Evolutionary conservation across 2,329 filamentous ascomycete genomes (phyloP).

Genomic region (Aurifilum marmelostoma): DNA sequence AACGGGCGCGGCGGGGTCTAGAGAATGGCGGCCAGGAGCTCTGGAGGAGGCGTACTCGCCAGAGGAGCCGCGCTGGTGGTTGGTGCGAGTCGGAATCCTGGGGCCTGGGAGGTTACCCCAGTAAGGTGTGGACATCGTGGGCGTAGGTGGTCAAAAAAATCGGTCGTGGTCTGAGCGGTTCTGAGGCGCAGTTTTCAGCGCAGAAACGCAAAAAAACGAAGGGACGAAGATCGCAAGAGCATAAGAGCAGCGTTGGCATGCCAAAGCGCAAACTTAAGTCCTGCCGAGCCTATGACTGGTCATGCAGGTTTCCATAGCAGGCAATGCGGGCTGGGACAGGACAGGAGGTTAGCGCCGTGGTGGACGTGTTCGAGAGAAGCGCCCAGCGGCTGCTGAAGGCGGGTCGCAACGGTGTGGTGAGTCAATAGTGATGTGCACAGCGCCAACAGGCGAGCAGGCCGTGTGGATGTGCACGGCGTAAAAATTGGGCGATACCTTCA

Average conservation of each 20-base stretch:
- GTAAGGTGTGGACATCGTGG: slow-evolving; percentile 55
- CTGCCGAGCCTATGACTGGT: slow-evolving; percentile 23
- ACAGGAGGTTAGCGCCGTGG: slow-evolving; percentile 26
- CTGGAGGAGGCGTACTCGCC: slow-evolving; percentile 39
- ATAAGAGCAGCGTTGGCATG: slow-evolving; percentile 19
- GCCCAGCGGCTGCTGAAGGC: slow-evolving; percentile 2
- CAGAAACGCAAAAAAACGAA: slow-evolving; percentile 33
- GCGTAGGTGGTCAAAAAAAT: slow-evolving; percentile 31
- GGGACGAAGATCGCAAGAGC: slow-evolving; percentile 29
- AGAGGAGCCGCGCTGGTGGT: slow-evolving; percentile 44
- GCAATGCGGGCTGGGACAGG: slow-evolving; percentile 25
- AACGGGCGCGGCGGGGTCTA: slow-evolving; percentile 37
- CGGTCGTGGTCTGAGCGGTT: slow-evolving; percentile 28
- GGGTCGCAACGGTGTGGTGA: slow-evolving; percentile 12
- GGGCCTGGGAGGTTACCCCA: slow-evolving; percentile 61
- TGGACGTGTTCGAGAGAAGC: slow-evolving; percentile 20
- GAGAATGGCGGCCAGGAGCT: slow-evolving; percentile 39
- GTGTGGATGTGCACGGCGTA: background rate
- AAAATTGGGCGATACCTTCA: slow-evolving; percentile 9
- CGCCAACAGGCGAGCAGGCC: background rate
- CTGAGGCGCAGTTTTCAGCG: slow-evolving; percentile 31
- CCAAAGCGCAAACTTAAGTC: slow-evolving; percentile 21
- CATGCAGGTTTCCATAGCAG: slow-evolving; percentile 29
- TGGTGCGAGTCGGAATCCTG: slow-evolving; percentile 42
- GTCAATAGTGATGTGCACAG: background rate